phyloP scores from a whole-genome alignment of 805 yeast genomes.

The Lachancea thermotolerans region DNA sequence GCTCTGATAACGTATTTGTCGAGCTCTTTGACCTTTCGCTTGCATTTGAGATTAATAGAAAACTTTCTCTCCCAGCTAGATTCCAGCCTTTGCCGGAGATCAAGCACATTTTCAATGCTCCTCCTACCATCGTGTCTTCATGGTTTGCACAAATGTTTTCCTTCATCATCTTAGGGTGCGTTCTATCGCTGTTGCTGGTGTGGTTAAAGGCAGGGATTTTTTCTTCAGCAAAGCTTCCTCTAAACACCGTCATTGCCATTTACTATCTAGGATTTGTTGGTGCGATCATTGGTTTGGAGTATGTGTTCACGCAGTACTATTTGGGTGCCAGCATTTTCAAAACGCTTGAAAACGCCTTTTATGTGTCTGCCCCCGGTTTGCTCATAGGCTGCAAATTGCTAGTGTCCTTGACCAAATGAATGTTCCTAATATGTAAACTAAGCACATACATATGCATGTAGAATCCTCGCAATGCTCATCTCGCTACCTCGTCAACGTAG shows the following conservation, averaged over 20 bases:
- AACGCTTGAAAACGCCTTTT: constrained; percentile 20
- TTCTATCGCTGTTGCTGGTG: constrained; percentile 37
- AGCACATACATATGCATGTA: too few species aligned
- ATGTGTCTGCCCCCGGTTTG: constrained; percentile 48
- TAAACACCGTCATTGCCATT: constrained; percentile 17
- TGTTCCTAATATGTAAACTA: background rate
- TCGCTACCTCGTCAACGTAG: constrained; percentile 34
- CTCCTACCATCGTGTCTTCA: constrained; percentile 47
- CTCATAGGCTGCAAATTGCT: constrained; percentile 63
- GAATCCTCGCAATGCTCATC: background rate
- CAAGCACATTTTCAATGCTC: constrained; percentile 49
- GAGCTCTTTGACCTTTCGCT: constrained; percentile 18
- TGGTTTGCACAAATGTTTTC: constrained; percentile 47
- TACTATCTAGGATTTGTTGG: constrained; percentile 20
- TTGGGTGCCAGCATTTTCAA: constrained; percentile 29
- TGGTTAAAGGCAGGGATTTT: constrained; percentile 35
- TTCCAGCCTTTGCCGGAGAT: constrained; percentile 55
- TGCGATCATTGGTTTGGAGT: constrained; percentile 28
- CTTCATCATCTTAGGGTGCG: constrained; percentile 36
- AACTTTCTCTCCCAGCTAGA: constrained; percentile 16
- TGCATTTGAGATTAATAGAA: constrained; percentile 4
- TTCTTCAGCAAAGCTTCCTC: constrained; percentile 23
- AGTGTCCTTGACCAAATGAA: constrained; percentile 33
- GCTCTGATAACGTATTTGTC: constrained; percentile 13
- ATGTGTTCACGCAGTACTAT: constrained; percentile 25